These are phyloP conservation scores for Claviceps paspali DNA, from an alignment of 2,329 filamentous ascomycete genomes.

Conservation along the genomic window DNA sequence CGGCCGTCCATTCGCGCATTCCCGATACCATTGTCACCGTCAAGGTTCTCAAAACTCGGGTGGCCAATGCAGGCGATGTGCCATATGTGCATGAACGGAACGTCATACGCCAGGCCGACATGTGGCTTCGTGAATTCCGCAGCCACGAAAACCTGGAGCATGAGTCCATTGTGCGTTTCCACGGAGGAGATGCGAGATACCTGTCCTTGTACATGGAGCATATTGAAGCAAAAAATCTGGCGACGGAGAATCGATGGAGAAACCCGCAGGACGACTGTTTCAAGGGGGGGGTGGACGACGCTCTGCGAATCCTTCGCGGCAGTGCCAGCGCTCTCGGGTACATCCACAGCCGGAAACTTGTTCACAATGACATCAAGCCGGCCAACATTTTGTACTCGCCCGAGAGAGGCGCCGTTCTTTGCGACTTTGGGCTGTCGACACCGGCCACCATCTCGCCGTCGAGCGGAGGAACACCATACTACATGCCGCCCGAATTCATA, in stretches of 20 bases:
- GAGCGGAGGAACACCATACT: slow-evolving; percentile 44
- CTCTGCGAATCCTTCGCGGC: slow-evolving; percentile 36
- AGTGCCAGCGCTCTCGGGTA: slow-evolving; percentile 39
- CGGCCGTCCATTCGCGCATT: slow-evolving; percentile 35
- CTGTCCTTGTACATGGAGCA: slow-evolving; percentile 48
- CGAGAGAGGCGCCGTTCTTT: slow-evolving; percentile 42
- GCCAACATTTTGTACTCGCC: slow-evolving; percentile 45
- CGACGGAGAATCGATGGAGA: slow-evolving; percentile 34
- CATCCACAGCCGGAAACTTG: slow-evolving; percentile 35
- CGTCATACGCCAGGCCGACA: slow-evolving; percentile 43
- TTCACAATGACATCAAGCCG: slow-evolving; percentile 50
- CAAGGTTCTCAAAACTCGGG: slow-evolving; percentile 43
- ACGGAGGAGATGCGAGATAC: slow-evolving; percentile 44
- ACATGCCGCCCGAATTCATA: slow-evolving; percentile 46
- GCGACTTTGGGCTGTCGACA: slow-evolving; percentile 44
- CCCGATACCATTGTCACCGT: slow-evolving; percentile 41
- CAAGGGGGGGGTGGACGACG: slow-evolving; percentile 31
- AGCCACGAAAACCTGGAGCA: slow-evolving; percentile 40
- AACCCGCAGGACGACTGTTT: slow-evolving; percentile 32
- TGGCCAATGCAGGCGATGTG: slow-evolving; percentile 24
- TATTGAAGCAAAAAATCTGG: slow-evolving; percentile 39
- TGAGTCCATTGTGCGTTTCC: slow-evolving; percentile 41
- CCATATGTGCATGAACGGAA: slow-evolving; percentile 36
- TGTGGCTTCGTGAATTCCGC: slow-evolving; percentile 43
- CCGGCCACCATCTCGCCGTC: slow-evolving; percentile 28